These are phyloP conservation scores for Talaromyces nanjingensis DNA, from an alignment of 495 filamentous ascomycete genomes.

Conservation along the genomic window DNA sequence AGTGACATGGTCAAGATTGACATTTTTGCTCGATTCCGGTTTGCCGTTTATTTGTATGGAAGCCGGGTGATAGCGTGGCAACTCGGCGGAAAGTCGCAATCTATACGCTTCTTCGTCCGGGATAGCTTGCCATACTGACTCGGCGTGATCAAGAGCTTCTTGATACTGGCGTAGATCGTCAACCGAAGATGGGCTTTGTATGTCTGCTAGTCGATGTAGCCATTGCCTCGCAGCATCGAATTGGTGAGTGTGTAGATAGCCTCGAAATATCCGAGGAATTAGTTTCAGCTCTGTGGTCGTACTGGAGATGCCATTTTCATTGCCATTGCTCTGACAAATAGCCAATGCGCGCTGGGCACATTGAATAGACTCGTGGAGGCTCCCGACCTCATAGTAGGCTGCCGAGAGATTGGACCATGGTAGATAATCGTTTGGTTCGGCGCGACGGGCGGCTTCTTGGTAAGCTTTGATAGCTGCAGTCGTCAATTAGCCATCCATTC, in stretches of 20 bases:
- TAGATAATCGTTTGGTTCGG: conserved; percentile 3
- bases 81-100: neutral
- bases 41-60: neutral
- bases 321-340: neutral
- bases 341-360: conserved; percentile 2
- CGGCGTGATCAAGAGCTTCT: neutral
- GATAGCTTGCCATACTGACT: neutral
- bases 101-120: neutral
- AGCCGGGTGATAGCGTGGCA: neutral
- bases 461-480: conserved; percentile 7
- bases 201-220: conserved; percentile 1
- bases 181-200: neutral
- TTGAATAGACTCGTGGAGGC: neutral
- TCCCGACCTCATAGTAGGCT: conserved; percentile 7
- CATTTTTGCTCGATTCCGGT: neutral
- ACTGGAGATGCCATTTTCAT: neutral
- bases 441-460: conserved; percentile 4
- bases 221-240: conserved; percentile 1
- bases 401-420: conserved; percentile 10
- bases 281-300: conserved; percentile 1
- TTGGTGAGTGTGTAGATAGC: conserved; percentile 7
- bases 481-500: neutral
- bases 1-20: conserved; percentile 4
- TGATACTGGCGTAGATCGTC: conserved; percentile 4
- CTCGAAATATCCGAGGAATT: neutral